Evolutionary conservation across 306 rosid species (phyloP).

Genomic region (Macrotyloma uniflorum): DNA sequence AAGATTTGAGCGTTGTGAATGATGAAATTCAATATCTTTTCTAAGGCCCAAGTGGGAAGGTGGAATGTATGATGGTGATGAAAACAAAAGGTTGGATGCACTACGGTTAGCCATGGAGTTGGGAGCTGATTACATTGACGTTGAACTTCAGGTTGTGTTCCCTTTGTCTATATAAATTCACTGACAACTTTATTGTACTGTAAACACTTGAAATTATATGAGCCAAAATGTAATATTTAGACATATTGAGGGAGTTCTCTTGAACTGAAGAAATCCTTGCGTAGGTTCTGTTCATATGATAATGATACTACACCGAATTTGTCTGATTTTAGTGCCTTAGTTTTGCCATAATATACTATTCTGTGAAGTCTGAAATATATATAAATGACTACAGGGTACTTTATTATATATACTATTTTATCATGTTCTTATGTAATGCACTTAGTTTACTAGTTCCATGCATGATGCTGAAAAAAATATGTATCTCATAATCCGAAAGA

Average conservation of each 20-base stretch:
- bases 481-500: background rate
- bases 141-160: conserved; percentile 73
- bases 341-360: background rate
- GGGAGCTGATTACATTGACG: conserved; percentile 81
- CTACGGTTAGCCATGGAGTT: conserved; percentile 74
- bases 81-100: conserved; percentile 59
- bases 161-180: background rate
- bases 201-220: background rate
- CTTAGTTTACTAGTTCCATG: background rate
- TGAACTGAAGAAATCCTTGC: background rate
- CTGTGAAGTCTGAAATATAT: conserved; percentile 1
- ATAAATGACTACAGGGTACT: background rate
- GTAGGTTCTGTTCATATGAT: conserved; percentile 26
- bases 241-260: background rate
- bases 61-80: conserved; percentile 82
- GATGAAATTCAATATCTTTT: background rate
- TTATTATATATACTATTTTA: background rate
- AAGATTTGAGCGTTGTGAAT: background rate
- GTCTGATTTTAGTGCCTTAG: background rate
- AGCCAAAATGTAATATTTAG: background rate
- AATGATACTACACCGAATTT: background rate
- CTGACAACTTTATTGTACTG: background rate
- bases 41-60: conserved; percentile 84
- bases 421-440: conserved; percentile 5
- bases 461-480: conserved; percentile 21